phyloP scores from a whole-genome alignment of 192 early-diverging fungal species.

The Entomortierella parvispora region DNA sequence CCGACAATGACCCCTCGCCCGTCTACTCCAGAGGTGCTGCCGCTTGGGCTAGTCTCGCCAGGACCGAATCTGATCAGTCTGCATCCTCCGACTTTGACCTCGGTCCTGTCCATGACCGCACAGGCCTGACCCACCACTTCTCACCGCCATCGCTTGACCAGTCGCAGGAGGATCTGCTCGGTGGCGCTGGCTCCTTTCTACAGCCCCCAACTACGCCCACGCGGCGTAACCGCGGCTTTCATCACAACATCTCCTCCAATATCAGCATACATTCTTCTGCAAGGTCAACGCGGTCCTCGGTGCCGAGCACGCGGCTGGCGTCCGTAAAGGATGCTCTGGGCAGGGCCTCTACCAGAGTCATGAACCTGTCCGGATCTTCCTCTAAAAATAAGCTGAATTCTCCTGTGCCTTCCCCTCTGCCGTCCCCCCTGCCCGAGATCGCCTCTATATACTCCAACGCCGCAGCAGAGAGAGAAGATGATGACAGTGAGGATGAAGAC shows the following conservation, averaged over 20 bases:
- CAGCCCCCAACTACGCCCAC: slow-evolving; percentile 8
- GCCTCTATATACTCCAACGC: neutral
- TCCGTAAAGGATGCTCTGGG: slow-evolving; percentile 35
- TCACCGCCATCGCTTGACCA: neutral
- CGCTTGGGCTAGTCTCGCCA: slow-evolving; percentile 34
- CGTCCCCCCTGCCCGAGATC: neutral
- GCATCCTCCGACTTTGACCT: slow-evolving; percentile 34
- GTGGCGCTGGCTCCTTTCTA: neutral
- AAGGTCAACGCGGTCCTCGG: slow-evolving; percentile 16
- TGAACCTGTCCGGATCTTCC: slow-evolving; percentile 29
- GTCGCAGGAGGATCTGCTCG: slow-evolving; percentile 24
- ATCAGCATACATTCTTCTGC: slow-evolving; percentile 12
- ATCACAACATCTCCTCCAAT: slow-evolving; percentile 12
- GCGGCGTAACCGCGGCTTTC: slow-evolving; percentile 17
- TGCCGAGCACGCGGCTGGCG: slow-evolving; percentile 7
- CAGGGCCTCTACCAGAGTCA: slow-evolving; percentile 44
- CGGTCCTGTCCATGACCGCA: slow-evolving; percentile 32
- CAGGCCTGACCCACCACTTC: slow-evolving; percentile 15
- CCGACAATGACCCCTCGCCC: slow-evolving; percentile 4
- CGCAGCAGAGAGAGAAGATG: neutral
- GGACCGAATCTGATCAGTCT: slow-evolving; percentile 26
- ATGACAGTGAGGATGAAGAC: neutral
- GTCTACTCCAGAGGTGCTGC: neutral
- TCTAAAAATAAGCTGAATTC: slow-evolving; percentile 11
- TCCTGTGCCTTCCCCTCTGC: too few relatives aligned